phyloP scores from a whole-genome alignment of 176 grass and related monocot genomes.

The Paspalum notatum region DNA sequence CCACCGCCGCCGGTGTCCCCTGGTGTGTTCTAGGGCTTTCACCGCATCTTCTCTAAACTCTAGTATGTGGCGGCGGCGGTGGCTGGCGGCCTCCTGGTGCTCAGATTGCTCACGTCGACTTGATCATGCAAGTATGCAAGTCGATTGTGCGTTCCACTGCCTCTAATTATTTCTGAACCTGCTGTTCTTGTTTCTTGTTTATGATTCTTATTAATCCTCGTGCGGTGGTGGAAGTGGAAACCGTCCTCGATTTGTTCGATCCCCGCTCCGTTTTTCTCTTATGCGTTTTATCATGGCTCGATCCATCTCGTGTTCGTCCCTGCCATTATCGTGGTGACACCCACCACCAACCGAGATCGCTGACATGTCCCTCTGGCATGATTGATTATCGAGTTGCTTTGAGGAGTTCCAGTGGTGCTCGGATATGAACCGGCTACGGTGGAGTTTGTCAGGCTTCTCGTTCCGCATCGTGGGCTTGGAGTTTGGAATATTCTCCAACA shows the following conservation, averaged over 20 bases:
- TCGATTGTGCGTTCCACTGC: background rate
- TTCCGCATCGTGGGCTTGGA: constrained; percentile 28
- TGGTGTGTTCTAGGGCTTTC: background rate
- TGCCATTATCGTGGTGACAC: background rate
- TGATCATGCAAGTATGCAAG: rapidly evolving
- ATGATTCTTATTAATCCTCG: too few relatives aligned
- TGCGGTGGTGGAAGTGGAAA: too few relatives aligned
- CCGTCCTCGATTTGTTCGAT: background rate
- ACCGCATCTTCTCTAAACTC: background rate
- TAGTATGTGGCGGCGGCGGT: background rate
- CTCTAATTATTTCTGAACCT: background rate
- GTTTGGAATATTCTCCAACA: constrained; percentile 63
- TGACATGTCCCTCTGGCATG: background rate
- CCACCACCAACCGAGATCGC: background rate
- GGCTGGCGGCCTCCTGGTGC: too few relatives aligned
- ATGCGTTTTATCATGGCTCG: background rate
- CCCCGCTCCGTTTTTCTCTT: too few relatives aligned
- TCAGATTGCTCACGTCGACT: background rate
- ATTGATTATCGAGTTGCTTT: background rate
- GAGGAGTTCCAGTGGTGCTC: constrained; percentile 35
- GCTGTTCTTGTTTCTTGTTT: too few relatives aligned
- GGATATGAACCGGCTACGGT: constrained; percentile 40
- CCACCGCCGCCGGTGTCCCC: background rate
- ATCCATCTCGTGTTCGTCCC: too few relatives aligned
- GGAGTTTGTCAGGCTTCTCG: constrained; percentile 53